phyloP scores from a whole-genome alignment of 2,329 filamentous ascomycete species.

The Ophiocordyceps camponoti-leonardi region DNA sequence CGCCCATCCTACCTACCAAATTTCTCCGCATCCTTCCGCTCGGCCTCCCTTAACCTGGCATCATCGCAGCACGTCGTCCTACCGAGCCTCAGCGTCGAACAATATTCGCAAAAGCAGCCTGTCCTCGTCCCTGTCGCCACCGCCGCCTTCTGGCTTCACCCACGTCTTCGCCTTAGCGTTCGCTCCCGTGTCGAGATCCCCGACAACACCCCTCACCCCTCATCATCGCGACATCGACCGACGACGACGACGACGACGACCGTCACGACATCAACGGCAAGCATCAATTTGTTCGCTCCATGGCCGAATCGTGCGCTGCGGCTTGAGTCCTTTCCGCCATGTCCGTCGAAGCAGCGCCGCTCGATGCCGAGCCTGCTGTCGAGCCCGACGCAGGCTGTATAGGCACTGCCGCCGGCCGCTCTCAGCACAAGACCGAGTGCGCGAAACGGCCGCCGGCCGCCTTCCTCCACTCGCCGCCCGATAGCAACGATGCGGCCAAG shows the following conservation, averaged over 20 bases:
- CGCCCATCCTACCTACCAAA: slow-evolving; percentile 1
- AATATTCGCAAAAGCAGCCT: neutral
- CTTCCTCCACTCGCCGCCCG: slow-evolving; percentile 45
- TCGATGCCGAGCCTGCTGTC: slow-evolving; percentile 4
- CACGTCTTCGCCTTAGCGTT: too few relatives aligned
- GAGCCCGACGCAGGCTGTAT: neutral
- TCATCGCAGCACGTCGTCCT: neutral
- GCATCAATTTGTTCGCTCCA: slow-evolving; percentile 8
- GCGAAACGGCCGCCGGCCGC: slow-evolving; percentile 19
- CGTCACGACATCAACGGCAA: neutral
- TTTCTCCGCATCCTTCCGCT: slow-evolving; percentile 3
- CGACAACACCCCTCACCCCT: neutral
- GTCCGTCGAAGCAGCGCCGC: slow-evolving; percentile 31
- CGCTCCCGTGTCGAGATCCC: too few relatives aligned
- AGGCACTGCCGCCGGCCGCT: slow-evolving; percentile 8
- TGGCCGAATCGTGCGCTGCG: slow-evolving; percentile 18
- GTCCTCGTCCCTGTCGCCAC: neutral
- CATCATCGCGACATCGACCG: neutral
- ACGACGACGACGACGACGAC: too few relatives aligned
- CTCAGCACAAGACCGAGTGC: slow-evolving; percentile 14
- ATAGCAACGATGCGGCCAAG: slow-evolving; percentile 43
- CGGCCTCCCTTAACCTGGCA: neutral
- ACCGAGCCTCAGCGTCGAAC: slow-evolving; percentile 1
- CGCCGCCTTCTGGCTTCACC: too few relatives aligned
- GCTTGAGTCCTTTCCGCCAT: slow-evolving; percentile 23